Base-by-base conservation (phyloP, 495 filamentous ascomycete genomes). In the Penicillium tannophilum region DNA sequence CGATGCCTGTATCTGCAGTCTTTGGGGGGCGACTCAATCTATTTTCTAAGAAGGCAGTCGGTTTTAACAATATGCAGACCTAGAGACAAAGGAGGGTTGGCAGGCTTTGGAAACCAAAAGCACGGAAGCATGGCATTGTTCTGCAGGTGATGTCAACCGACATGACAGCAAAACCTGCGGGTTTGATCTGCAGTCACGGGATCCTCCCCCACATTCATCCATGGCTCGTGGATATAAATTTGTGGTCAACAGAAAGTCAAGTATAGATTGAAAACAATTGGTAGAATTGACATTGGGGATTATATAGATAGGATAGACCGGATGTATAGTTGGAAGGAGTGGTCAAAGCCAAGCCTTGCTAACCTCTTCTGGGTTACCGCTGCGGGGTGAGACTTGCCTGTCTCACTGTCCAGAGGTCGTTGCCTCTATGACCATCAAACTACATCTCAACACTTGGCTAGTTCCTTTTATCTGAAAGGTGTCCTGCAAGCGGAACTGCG, bases 171-270 rank as follows among this genome's bases (percentile, higher is more conserved):
- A 49, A 49, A 30, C 23, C 14, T 30, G 31, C 10, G 17, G 33
- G 19, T 63, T 63, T 23, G 57, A 57, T 63, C 58, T 39, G 43
- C 51, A 44, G 41, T 61, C 62, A 58, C 62, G 55, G 59, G 61
- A 63, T 56, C 48, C 39, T 48, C 52, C 47, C 56, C 44, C 59
- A 20, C 17, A 20, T 20, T 17, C 28, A 30, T 49, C 52, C 43
- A n/a, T 53, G n/a, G 43, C 11, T 49, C 43, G 31, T 30, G 19
- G 28, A 20, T 52, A 17, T 20, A 41, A 26, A 19, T 50, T 26
- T 47, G 14, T 36, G 33, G 33, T 41, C 39, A 16, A 41, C 14
- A 5, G 4, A 17, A 47, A 23, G 12, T 24, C 10, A 47, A 47
- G 20, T 26, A 47, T 47, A 26, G 44, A 47, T 28, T 11, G 12